These are phyloP conservation scores for Beauveria medogensis DNA, from an alignment of 2,329 filamentous ascomycete genomes.

Conservation along the genomic window DNA sequence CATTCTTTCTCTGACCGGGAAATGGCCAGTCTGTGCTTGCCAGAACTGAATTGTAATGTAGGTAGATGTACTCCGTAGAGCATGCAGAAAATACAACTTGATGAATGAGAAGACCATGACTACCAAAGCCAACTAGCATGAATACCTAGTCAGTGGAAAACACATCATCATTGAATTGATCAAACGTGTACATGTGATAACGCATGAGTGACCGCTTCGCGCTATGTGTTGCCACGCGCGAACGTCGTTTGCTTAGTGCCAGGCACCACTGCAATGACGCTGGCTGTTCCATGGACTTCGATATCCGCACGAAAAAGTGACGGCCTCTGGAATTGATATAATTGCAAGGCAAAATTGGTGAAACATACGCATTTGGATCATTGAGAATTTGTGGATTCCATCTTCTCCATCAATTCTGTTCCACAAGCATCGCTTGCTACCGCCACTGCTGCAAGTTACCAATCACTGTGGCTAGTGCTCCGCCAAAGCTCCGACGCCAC, in stretches of 20 bases:
- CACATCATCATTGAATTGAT: no score
- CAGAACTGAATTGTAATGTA: no score
- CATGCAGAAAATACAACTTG: no score
- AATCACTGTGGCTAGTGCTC: conserved; percentile 7
- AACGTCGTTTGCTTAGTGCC: neutral
- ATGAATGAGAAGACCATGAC: no score
- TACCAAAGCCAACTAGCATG: no score
- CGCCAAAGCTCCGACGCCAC: conserved; percentile 9
- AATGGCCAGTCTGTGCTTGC: no score
- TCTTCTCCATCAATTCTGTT: neutral
- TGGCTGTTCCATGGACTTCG: neutral
- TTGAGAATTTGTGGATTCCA: no score
- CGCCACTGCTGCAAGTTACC: neutral
- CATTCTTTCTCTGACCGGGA: no score
- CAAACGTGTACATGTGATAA: no score
- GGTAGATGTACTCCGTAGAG: no score
- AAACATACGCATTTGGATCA: neutral
- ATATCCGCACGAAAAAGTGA: neutral
- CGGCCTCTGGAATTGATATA: neutral
- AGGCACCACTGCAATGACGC: neutral
- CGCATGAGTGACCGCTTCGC: neutral
- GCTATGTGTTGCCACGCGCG: neutral
- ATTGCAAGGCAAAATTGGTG: neutral
- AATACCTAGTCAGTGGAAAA: no score
- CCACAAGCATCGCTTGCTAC: neutral